phyloP scores from a whole-genome alignment of 2,329 filamentous ascomycete species.

The Neofusicoccum ribis region DNA sequence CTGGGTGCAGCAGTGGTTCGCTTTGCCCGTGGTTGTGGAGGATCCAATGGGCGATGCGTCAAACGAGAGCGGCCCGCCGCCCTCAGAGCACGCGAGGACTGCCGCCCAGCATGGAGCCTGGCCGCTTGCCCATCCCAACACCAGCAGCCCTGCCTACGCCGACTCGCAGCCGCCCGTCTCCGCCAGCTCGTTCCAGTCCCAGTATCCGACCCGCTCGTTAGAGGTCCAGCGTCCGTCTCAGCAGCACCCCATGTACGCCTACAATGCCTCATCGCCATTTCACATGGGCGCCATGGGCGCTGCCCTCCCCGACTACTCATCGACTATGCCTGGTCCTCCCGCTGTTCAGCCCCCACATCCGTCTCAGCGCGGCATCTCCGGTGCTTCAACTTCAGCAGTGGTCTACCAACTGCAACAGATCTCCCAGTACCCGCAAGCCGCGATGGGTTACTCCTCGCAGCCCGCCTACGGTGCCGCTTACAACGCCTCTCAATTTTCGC shows the following conservation, averaged over 20 bases:
- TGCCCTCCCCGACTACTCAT: constrained; percentile 37
- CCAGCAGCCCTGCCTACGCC: constrained; percentile 13
- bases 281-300: constrained; percentile 40
- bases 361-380: constrained; percentile 35
- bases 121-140: background rate
- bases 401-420: constrained; percentile 43
- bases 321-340: constrained; percentile 23
- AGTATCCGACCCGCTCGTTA: constrained; percentile 27
- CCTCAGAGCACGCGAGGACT: constrained; percentile 33
- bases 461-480: constrained; percentile 31
- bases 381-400: constrained; percentile 41
- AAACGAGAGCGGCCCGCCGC: constrained; percentile 30
- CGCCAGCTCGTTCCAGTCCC: constrained; percentile 11
- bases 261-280: constrained; percentile 29
- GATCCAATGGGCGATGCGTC: constrained; percentile 44
- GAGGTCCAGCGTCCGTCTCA: constrained; percentile 30
- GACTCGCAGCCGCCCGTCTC: constrained; percentile 25
- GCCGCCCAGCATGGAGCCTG: constrained; percentile 24
- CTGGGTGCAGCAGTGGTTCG: constrained; percentile 46
- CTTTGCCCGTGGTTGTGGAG: constrained; percentile 41
- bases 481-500: constrained; percentile 30
- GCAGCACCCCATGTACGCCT: constrained; percentile 27
- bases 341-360: constrained; percentile 21
- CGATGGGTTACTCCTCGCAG: constrained; percentile 28
- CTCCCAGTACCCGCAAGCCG: constrained; percentile 34